Evolutionary conservation across 768 basidiomycete species (phyloP).

Genomic region (Trametes elegans): DNA sequence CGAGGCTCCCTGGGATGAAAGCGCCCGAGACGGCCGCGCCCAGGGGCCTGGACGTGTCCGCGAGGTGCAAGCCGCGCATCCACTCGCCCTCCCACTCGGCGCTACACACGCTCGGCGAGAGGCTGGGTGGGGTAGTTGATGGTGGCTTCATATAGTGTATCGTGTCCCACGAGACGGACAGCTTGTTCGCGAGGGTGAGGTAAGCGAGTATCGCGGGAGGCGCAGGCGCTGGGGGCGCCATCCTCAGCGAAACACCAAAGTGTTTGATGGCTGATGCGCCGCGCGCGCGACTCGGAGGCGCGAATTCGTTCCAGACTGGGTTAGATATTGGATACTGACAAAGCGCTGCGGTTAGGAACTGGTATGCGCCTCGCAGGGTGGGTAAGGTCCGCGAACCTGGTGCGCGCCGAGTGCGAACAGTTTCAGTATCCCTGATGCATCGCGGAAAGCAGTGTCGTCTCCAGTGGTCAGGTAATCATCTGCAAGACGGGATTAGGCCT

Average conservation of each 20-base stretch:
- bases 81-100: slow-evolving; percentile 73
- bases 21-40: slow-evolving; percentile 39
- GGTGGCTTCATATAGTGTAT: slow-evolving; percentile 28
- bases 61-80: slow-evolving; percentile 35
- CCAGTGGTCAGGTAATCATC: slow-evolving; percentile 48
- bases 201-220: slow-evolving; percentile 73
- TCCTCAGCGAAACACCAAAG: slow-evolving; percentile 31
- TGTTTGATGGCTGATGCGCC: slow-evolving; percentile 18
- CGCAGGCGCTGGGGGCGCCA: slow-evolving; percentile 61
- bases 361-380: not conserved
- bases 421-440: slow-evolving; percentile 52
- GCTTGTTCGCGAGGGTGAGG: slow-evolving; percentile 46
- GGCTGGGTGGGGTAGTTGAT: slow-evolving; percentile 23
- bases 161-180: slow-evolving; percentile 23
- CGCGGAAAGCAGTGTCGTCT: slow-evolving; percentile 38
- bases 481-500: slow-evolving; percentile 24
- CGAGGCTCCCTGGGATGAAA: slow-evolving; percentile 65
- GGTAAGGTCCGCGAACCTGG: slow-evolving; percentile 39
- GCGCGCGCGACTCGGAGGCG: slow-evolving; percentile 31
- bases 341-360: not conserved
- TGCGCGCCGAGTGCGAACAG: slow-evolving; percentile 69
- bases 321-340: slow-evolving; percentile 59
- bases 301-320: slow-evolving; percentile 58
- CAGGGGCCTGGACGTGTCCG: slow-evolving; percentile 31
- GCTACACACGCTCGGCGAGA: slow-evolving; percentile 29